Evolutionary conservation across 2,329 filamentous ascomycete species (phyloP), one percentile per base, ranked within the genome.

Genomic region (Parastagonospora nodorum): DNA sequence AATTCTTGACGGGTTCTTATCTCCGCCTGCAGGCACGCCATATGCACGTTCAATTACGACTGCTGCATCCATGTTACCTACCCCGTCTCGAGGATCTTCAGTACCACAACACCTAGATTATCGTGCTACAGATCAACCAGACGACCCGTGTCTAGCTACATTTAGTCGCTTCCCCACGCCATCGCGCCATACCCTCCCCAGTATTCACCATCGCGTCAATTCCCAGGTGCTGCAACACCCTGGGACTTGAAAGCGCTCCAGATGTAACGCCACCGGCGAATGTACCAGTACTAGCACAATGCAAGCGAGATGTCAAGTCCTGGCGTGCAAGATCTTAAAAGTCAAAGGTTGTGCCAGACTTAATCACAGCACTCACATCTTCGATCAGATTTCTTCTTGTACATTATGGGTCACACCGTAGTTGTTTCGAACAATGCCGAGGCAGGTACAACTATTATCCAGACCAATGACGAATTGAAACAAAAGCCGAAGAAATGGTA

Each of bases 401-500:
- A 24, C 16, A 43, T 11, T 8, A 50, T 50, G 48, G 48, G 48
- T 14, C 42, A 12, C 16, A 9, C 33, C 14, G 30, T 37, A n/a
- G 37, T 39, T 38, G 24, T 38, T 5, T 49, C 46, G 9, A 31
- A 33, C 12, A 38, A n/a, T 37, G 40, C 32, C 27, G 40, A 31
- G 11, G 24, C n/a, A 30, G 8, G 11, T n/a, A 12, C 48, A 1
- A 19, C 29, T 10, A 41, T 50, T 19, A 46, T 48, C 10, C 40
- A 48, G 12, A 33, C 39, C 8, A 30, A 39, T 24, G 35, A 45
- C n/a, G 53, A 51, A 42, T 42, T 48, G 24, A 48, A 57, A 40
- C 42, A 50, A 24, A 62, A 49, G 42, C 57, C 39, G 19, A 46
- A 67, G 8, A 79, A 64, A 69, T 81, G 78, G 79, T 71, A 75